These are phyloP conservation scores for Ophiostoma sp. DNA, from an alignment of 2,329 filamentous ascomycete genomes.

Conservation along the genomic window DNA sequence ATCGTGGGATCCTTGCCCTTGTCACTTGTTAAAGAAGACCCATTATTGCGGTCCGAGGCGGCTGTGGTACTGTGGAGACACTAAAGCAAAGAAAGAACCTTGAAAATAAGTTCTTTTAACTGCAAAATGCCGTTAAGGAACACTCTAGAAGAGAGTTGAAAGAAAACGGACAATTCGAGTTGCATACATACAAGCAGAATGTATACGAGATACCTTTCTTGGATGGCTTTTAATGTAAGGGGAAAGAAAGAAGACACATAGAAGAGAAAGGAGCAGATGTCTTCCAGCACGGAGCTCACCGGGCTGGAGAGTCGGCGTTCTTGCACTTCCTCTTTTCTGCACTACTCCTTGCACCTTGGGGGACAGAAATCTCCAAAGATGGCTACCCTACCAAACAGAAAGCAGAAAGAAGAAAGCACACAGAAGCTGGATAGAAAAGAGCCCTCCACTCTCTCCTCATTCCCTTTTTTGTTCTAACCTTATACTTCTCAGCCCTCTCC, in stretches of 20 bases:
- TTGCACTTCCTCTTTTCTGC: no score
- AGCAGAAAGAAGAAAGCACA: neutral
- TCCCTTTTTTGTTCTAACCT: neutral
- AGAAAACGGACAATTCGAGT: neutral
- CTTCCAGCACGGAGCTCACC: neutral
- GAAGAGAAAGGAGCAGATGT: neutral
- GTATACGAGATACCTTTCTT: neutral
- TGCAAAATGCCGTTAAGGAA: neutral
- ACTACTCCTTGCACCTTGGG: no score
- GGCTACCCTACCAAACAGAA: neutral
- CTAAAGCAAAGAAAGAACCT: neutral
- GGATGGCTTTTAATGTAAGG: neutral
- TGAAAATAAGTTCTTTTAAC: neutral
- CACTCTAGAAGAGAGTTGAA: neutral
- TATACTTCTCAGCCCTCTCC: neutral
- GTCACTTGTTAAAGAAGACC: neutral
- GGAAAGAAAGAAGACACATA: neutral
- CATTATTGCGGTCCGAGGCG: constrained; percentile 8
- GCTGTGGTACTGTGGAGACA: neutral
- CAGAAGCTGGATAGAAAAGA: neutral
- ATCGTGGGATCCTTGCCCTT: neutral
- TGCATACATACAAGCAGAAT: neutral
- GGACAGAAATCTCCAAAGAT: no score
- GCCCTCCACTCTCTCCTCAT: neutral
- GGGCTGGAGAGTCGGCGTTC: neutral